These are phyloP conservation scores for Ophiostoma sp. DNA, from an alignment of 2,329 filamentous ascomycete species.

Conservation along the genomic window DNA sequence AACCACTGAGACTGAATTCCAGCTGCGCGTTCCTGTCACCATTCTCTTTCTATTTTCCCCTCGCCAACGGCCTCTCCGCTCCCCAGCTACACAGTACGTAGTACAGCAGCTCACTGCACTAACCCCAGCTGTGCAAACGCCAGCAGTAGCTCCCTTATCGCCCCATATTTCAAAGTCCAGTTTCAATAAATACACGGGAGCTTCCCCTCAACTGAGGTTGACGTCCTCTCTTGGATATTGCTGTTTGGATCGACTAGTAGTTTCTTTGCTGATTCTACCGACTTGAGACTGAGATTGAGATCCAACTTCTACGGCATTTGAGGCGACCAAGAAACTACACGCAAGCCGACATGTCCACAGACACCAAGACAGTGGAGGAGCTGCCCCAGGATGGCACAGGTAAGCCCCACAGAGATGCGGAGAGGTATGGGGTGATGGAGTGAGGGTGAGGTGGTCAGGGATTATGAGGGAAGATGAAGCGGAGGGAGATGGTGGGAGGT, in stretches of 20 bases:
- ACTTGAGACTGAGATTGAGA: not conserved
- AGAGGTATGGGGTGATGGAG: not conserved
- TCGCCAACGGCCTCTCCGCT: constrained; percentile 20
- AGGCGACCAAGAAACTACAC: not conserved
- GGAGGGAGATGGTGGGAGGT: not conserved
- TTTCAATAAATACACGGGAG: constrained; percentile 20
- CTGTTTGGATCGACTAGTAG: not conserved
- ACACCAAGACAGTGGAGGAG: constrained; percentile 20
- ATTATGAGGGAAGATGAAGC: not conserved
- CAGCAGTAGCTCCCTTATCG: constrained; percentile 21
- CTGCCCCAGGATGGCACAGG: constrained; percentile 27
- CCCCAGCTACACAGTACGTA: not conserved
- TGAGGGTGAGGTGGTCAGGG: not conserved
- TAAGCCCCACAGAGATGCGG: constrained; percentile 16
- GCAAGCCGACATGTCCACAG: constrained; percentile 8
- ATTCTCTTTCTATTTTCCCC: constrained; percentile 14
- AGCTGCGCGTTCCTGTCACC: constrained; percentile 11
- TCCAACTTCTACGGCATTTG: not conserved
- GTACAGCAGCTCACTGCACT: not conserved
- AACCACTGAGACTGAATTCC: constrained; percentile 17
- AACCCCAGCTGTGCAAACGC: not conserved
- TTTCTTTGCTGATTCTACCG: not conserved
- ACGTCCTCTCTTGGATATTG: not conserved
- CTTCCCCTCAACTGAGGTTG: constrained; percentile 19
- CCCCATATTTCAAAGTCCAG: constrained; percentile 24